Conservation (phyloP, 495 filamentous ascomycete genomes). For the Xylaria scruposa region DNA sequence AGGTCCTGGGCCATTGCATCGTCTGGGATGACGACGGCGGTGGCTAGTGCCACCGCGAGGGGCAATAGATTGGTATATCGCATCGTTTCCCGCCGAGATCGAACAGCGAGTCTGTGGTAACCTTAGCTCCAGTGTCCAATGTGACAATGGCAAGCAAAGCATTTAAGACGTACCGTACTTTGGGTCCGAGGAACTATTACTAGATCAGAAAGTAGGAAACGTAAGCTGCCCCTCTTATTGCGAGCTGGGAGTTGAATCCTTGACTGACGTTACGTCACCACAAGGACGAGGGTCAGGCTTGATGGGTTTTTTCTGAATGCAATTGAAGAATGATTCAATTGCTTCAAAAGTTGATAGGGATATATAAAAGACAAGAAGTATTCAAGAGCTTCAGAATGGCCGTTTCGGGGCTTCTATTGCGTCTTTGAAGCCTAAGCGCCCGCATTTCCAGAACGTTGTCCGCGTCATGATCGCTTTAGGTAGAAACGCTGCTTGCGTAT, state of each 20-base stretch:
- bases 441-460: background rate
- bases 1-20: slow-evolving; percentile 50
- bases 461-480: slow-evolving; percentile 8
- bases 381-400: background rate
- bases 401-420: background rate
- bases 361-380: background rate
- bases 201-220: background rate
- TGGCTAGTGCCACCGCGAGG: slow-evolving; percentile 57
- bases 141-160: background rate
- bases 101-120: slow-evolving; percentile 1
- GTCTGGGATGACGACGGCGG: slow-evolving; percentile 68
- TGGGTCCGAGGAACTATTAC: background rate
- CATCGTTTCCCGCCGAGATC: slow-evolving; percentile 31
- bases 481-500: slow-evolving; percentile 6
- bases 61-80: slow-evolving; percentile 58
- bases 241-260: slow-evolving; percentile 7
- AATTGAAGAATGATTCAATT: slow-evolving; percentile 6
- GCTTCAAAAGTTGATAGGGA: background rate
- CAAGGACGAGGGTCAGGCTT: background rate
- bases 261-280: slow-evolving; percentile 21
- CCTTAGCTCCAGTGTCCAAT: background rate
- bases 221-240: slow-evolving; percentile 20
- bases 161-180: background rate
- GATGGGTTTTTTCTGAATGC: background rate
- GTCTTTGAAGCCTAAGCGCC: background rate